phyloP scores from a whole-genome alignment of 2,329 filamentous ascomycete genomes.

The Cladosporium halotolerans region DNA sequence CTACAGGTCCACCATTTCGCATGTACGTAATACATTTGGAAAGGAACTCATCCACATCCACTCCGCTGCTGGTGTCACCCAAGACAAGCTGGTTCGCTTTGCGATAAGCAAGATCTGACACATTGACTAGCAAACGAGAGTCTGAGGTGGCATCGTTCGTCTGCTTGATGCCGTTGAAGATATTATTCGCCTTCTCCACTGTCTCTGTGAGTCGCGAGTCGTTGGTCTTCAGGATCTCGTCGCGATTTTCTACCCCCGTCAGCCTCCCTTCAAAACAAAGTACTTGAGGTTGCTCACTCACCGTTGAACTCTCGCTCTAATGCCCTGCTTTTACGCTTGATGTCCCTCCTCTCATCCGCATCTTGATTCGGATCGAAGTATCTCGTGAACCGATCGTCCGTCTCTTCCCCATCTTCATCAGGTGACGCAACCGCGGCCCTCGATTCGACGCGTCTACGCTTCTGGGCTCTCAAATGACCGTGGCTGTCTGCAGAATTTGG shows the following conservation, averaged over 20 bases:
- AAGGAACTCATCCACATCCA: constrained; percentile 88
- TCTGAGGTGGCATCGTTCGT: constrained; percentile 88
- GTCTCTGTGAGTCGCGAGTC: constrained; percentile 40
- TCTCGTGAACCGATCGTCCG: constrained; percentile 26
- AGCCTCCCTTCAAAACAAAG: not conserved
- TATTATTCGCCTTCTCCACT: constrained; percentile 41
- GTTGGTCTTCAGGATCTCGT: constrained; percentile 60
- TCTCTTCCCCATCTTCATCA: constrained; percentile 25
- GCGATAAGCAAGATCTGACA: constrained; percentile 73
- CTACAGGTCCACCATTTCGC: constrained; percentile 53
- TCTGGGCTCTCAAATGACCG: constrained; percentile 19
- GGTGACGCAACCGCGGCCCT: not conserved
- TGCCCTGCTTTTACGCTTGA: constrained; percentile 65
- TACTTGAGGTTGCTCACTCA: constrained; percentile 25
- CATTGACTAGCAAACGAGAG: constrained; percentile 73
- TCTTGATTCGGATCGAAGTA: constrained; percentile 81
- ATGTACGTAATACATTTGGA: constrained; percentile 87
- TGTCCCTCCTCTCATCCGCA: constrained; percentile 61
- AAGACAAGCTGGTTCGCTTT: constrained; percentile 69
- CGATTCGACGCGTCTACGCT: constrained; percentile 20
- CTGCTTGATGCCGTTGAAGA: constrained; percentile 65
- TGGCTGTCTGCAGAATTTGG: constrained; percentile 30
- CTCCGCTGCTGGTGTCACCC: constrained; percentile 64
- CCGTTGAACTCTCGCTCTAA: constrained; percentile 58
- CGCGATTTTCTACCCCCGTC: constrained; percentile 54